Percentiles rank a stretch among this genome's conserved stretches.
Evolutionary conservation across 306 rosid genomes (phyloP).

Genomic region (Luffa aegyptiaca): DNA sequence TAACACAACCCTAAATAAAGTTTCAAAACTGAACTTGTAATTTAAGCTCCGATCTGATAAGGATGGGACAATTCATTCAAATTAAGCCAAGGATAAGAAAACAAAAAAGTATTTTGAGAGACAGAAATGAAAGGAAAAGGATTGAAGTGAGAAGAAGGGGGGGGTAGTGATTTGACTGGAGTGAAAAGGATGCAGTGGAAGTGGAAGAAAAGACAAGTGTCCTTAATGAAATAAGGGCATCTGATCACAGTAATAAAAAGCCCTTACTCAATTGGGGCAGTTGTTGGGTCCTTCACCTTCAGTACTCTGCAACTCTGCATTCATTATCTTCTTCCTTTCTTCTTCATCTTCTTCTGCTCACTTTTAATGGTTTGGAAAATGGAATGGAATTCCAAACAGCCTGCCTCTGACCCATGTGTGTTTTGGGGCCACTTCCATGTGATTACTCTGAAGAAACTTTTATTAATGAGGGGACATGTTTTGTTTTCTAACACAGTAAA

Average conservation of each 20-base stretch:
- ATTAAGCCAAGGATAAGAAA: no score
- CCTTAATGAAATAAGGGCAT: neutral
- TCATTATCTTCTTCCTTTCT: neutral
- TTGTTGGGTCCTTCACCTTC: no score
- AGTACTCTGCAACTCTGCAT: neutral
- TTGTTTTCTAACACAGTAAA: neutral
- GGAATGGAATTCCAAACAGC: neutral
- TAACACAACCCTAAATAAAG: no score
- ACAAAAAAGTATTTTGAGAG: no score
- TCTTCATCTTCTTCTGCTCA: no score
- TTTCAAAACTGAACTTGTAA: no score
- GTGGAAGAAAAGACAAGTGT: neutral
- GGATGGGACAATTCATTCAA: no score
- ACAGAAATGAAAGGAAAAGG: no score
- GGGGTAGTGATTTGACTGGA: neutral
- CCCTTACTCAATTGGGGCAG: no score
- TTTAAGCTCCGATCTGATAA: no score
- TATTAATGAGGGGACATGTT: neutral
- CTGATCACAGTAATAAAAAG: no score
- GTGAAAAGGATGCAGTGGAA: neutral
- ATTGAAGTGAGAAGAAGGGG: neutral
- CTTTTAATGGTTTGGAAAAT: no score
- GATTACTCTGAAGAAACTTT: neutral
- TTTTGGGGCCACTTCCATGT: neutral
- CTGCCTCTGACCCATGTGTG: neutral